Base-by-base conservation (phyloP, 768 basidiomycete species). In the Russula brevipes region DNA sequence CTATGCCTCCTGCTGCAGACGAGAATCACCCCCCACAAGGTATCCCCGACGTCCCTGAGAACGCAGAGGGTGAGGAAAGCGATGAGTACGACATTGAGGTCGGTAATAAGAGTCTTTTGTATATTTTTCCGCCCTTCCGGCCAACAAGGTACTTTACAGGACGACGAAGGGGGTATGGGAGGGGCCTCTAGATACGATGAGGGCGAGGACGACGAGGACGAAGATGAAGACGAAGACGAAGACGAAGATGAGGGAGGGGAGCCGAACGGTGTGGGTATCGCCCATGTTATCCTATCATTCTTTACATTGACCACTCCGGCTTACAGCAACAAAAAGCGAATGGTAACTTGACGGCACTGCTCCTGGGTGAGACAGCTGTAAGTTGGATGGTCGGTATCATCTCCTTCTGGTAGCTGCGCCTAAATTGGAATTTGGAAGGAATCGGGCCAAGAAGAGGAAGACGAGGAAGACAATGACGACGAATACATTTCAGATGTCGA, bases 51-150 rank as follows among this genome's bases (percentile, higher is more conserved):
- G 47, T 49, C 14, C 11, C 33, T 30, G 59, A 44, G 31, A 47
- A 63, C 4, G 19, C n/a, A 14, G 57, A 64, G 47, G 63, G 2
- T 5, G 63, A 64, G 36, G 63, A 64, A 51, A 60, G 59, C 19
- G 63, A 64, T 12, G 63, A 64, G 10, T 64, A 64, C 24, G 63
- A 64, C 3, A 14, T 56, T 6, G 63, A 59, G 54, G 63, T 64
- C 24, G 24, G 63, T 11, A 16, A 9, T 8, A 16, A 24, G 52
- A 17, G 36, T 19, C 5, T 47, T 52, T 50, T 16, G n/a, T 24
- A 11, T n/a, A 30, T 4, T 16, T 39, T 33, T 47, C 12, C 4
- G 11, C 30, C 24, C 31, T 35, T 49, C 46, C 24, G 45, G 57
- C 31, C 49, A 41, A 39, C 38, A 14, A 36, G 3, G 12, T 30